These are phyloP conservation scores for Penicillium sp. DNA, from an alignment of 2,329 filamentous ascomycete species.

Conservation along the genomic window DNA sequence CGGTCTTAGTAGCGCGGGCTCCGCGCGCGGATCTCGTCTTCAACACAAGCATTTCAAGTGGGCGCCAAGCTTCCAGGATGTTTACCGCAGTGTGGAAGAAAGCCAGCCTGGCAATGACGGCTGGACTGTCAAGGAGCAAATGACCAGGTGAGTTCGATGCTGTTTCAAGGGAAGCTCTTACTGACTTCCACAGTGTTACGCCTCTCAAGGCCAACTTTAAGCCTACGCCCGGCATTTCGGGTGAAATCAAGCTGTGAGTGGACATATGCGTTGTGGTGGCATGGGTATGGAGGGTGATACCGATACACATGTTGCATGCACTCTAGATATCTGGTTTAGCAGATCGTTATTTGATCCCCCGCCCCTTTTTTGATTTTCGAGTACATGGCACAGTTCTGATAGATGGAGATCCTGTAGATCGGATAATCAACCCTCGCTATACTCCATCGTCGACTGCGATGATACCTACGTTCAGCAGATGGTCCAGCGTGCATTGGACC, in stretches of 20 bases:
- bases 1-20: constrained; percentile 28
- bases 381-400: constrained; percentile 31
- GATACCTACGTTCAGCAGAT: constrained; percentile 88
- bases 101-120: constrained; percentile 83
- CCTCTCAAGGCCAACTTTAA: constrained; percentile 91
- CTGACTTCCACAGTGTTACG: constrained; percentile 65
- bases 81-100: constrained; percentile 82
- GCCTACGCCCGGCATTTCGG: constrained; percentile 66
- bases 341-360: constrained; percentile 26
- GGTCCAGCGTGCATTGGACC: constrained; percentile 70
- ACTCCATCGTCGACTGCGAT: constrained; percentile 80
- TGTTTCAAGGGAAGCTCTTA: background rate
- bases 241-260: constrained; percentile 83
- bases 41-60: constrained; percentile 91
- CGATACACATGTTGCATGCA: constrained; percentile 26
- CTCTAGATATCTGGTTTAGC: constrained; percentile 29
- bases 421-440: constrained; percentile 50
- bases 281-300: constrained; percentile 18
- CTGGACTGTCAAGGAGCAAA: constrained; percentile 84
- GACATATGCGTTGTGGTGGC: constrained; percentile 22
- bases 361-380: constrained; percentile 9
- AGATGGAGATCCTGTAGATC: constrained; percentile 37
- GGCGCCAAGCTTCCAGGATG: constrained; percentile 83
- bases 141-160: constrained; percentile 67
- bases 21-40: constrained; percentile 48